Conservation (phyloP, 164 flowering plant species). For the Cinnamomum chago region DNA sequence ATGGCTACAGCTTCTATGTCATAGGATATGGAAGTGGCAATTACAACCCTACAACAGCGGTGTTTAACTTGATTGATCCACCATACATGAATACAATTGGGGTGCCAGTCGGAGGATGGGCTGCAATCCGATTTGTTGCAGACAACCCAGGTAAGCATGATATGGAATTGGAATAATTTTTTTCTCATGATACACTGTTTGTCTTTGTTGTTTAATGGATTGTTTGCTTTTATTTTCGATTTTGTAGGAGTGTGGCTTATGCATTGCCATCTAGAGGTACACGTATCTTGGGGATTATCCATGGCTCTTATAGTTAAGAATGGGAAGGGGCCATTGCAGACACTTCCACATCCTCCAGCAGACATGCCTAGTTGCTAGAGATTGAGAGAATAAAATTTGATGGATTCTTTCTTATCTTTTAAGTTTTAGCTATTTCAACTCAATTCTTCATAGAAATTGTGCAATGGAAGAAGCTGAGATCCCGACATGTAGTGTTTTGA, state of each 20-base stretch:
- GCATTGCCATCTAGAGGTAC: slow-evolving; percentile 69
- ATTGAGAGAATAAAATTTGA: neutral
- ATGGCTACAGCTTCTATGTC: slow-evolving; percentile 71
- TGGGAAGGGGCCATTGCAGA: slow-evolving; percentile 45
- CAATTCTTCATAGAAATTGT: neutral
- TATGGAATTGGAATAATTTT: neutral
- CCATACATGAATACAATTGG: slow-evolving; percentile 66
- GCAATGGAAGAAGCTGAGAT: neutral
- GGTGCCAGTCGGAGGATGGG: slow-evolving; percentile 84
- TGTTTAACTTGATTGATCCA: slow-evolving; percentile 59
- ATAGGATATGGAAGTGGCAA: slow-evolving; percentile 62
- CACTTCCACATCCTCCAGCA: slow-evolving; percentile 61
- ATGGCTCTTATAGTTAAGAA: slow-evolving; percentile 57
- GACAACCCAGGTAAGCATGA: slow-evolving; percentile 64
- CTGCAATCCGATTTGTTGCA: slow-evolving; percentile 60
- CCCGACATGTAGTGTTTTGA: neutral
- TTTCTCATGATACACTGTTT: neutral
- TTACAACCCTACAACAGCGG: slow-evolving; percentile 40
- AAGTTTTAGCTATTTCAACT: neutral
- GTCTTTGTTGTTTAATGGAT: neutral
- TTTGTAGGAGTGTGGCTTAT: slow-evolving; percentile 63
- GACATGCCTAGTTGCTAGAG: slow-evolving; percentile 53
- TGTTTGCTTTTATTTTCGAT: neutral
- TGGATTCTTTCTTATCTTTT: neutral
- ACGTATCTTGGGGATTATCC: slow-evolving; percentile 54